Evolutionary conservation across 768 basidiomycete genomes (phyloP).

Genomic region (Zangia roseola): DNA sequence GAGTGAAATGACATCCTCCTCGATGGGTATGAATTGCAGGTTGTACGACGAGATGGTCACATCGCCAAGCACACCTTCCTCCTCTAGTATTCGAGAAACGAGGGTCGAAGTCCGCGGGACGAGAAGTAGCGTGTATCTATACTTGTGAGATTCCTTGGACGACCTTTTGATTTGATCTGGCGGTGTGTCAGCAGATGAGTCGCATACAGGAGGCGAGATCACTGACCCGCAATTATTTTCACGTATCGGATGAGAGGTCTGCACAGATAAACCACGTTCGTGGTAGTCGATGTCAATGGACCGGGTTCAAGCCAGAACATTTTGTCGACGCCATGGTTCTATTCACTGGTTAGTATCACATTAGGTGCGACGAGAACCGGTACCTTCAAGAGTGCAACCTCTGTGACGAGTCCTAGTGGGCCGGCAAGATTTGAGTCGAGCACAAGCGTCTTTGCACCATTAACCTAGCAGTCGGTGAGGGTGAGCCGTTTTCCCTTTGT

Average conservation of each 20-base stretch:
- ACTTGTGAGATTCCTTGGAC: slow-evolving; percentile 64
- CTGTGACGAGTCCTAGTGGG: slow-evolving; percentile 92
- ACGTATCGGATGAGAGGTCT: slow-evolving; percentile 82
- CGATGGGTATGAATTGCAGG: slow-evolving; percentile 91
- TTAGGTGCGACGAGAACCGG: background rate
- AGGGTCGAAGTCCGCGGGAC: slow-evolving; percentile 87
- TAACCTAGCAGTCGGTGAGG: slow-evolving; percentile 52
- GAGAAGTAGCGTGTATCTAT: slow-evolving; percentile 83
- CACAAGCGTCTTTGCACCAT: slow-evolving; percentile 96
- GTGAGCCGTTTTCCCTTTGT: slow-evolving; percentile 71
- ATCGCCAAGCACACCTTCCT: slow-evolving; percentile 98
- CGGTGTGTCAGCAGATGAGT: slow-evolving; percentile 24
- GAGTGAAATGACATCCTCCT: slow-evolving; percentile 88
- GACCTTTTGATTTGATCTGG: slow-evolving; percentile 91
- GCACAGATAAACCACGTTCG: slow-evolving; percentile 92
- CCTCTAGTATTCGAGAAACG: slow-evolving; percentile 83
- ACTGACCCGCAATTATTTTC: slow-evolving; percentile 85
- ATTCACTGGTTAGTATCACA: slow-evolving; percentile 10
- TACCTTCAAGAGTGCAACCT: slow-evolving; percentile 91
- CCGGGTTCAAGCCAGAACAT: slow-evolving; percentile 99
- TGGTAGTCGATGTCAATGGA: slow-evolving; percentile 75
- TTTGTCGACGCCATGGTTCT: slow-evolving; percentile 99
- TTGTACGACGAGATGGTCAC: slow-evolving; percentile 84
- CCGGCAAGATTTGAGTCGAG: slow-evolving; percentile 86
- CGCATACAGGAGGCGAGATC: slow-evolving; percentile 6